phyloP scores from a whole-genome alignment of 2,329 filamentous ascomycete species.

The Endothia cerciana region DNA sequence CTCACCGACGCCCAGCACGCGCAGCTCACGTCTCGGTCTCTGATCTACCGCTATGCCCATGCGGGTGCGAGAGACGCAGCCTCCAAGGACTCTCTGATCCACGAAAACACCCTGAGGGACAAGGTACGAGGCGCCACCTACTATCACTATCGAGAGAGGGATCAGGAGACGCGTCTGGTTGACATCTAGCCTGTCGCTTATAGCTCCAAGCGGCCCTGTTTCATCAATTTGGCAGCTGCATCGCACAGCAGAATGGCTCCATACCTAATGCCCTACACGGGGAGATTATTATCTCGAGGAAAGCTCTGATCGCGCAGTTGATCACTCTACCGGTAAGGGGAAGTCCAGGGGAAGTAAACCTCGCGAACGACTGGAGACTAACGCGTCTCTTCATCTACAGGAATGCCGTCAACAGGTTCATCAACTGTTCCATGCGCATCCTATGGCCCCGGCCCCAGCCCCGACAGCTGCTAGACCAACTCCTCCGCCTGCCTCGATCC shows the following conservation, averaged over 20 bases:
- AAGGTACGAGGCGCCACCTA: constrained; percentile 14
- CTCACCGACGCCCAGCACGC: constrained; percentile 8
- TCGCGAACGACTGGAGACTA: neutral
- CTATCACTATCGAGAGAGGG: neutral
- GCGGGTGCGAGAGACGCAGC: neutral
- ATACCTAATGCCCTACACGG: neutral
- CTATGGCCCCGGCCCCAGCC: neutral
- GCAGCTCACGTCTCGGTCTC: too few species aligned
- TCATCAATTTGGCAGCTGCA: neutral
- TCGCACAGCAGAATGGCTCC: constrained; percentile 1
- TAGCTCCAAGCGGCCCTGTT: constrained; percentile 16
- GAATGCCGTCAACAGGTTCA: constrained; percentile 9
- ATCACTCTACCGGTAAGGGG: constrained; percentile 16
- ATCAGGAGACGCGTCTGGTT: too few species aligned
- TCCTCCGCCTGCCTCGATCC: neutral
- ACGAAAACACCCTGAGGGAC: constrained; percentile 2
- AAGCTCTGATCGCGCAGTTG: neutral
- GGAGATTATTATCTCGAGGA: neutral
- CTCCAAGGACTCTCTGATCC: neutral
- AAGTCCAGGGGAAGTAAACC: neutral
- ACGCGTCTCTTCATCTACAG: constrained; percentile 1
- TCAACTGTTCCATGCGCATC: neutral
- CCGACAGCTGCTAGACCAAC: neutral
- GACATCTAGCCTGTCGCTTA: neutral
- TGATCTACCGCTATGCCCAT: constrained; percentile 13